These are phyloP conservation scores for Trapa bicornis DNA, from an alignment of 345 rosid species.

Conservation along the genomic window DNA sequence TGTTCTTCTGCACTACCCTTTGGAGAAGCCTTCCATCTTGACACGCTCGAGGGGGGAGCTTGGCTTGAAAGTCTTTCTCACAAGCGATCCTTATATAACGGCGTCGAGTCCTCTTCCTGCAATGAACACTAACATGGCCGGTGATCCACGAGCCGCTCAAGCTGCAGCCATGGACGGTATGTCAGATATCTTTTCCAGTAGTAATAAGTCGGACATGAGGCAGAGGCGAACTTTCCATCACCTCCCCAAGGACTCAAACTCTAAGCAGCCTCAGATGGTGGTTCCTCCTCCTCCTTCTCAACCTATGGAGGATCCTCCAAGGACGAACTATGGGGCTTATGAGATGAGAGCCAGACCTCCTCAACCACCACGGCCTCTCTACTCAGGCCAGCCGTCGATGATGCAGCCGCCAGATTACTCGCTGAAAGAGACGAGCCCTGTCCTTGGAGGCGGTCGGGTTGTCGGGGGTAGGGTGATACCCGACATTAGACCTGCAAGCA, in stretches of 20 bases:
- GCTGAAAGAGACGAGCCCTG: conserved; percentile 74
- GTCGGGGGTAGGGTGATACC: conserved; percentile 74
- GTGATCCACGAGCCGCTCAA: neutral
- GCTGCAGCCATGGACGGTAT: conserved; percentile 10
- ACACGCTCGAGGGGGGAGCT: conserved; percentile 70
- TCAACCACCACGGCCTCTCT: conserved; percentile 31
- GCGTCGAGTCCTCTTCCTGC: conserved; percentile 37
- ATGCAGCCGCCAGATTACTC: conserved; percentile 49
- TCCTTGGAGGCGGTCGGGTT: conserved; percentile 65
- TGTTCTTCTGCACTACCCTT: conserved; percentile 60
- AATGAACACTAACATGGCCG: conserved; percentile 22
- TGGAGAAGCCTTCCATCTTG: conserved; percentile 45
- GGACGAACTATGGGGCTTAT: conserved; percentile 23
- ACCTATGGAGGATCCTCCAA: conserved; percentile 14
- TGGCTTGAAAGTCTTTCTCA: conserved; percentile 57
- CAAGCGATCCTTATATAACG: conserved; percentile 46
- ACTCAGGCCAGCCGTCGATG: conserved; percentile 21
- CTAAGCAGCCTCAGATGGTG: conserved; percentile 16
- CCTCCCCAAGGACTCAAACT: conserved; percentile 25
- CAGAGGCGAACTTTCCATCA: conserved; percentile 29
- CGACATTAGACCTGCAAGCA: conserved; percentile 35
- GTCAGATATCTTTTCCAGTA: conserved; percentile 12
- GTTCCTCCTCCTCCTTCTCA: neutral
- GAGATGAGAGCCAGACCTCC: conserved; percentile 47
- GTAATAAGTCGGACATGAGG: conserved; percentile 15